phyloP scores from a whole-genome alignment of 192 early-diverging fungal species.

The Jimgerdemannia flammicorona region DNA sequence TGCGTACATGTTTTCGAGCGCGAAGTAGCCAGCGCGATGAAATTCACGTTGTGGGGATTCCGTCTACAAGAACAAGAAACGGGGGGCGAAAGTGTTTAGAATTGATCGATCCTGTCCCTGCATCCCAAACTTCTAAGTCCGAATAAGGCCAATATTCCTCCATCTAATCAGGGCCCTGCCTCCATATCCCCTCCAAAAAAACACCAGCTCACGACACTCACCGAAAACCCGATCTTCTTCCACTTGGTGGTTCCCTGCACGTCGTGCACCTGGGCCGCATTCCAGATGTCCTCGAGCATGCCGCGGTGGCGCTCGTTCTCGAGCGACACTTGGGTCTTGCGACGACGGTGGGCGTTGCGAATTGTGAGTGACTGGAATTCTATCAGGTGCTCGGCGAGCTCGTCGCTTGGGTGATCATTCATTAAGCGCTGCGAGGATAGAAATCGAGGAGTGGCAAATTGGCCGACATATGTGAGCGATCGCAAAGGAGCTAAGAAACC shows the following conservation, averaged over 20 bases:
- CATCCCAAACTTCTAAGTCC: not conserved
- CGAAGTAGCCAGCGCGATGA: constrained; percentile 56
- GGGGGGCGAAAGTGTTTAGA: not conserved
- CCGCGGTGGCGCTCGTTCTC: constrained; percentile 47
- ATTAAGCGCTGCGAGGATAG: constrained; percentile 31
- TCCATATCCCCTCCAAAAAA: not conserved
- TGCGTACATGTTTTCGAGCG: constrained; percentile 55
- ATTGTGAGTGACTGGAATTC: constrained; percentile 66
- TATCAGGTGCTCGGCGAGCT: constrained; percentile 53
- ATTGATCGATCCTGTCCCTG: not conserved
- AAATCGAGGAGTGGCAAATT: too few species aligned
- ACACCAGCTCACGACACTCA: constrained; percentile 21
- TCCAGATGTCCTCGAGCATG: constrained; percentile 54
- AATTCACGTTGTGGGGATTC: constrained; percentile 60
- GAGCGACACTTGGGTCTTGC: constrained; percentile 42
- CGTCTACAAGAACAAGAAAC: constrained; percentile 34
- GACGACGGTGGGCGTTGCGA: constrained; percentile 47
- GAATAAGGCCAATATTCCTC: not conserved
- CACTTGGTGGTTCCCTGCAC: constrained; percentile 46
- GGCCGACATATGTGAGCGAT: too few species aligned
- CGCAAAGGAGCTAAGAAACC: not conserved
- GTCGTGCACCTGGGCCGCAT: constrained; percentile 35
- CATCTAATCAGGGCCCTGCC: not conserved
- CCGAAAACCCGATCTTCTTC: constrained; percentile 63
- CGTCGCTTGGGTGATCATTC: constrained; percentile 55